Evolutionary conservation across 768 basidiomycete species (phyloP).

Genomic region (Lentinula aciculospora): DNA sequence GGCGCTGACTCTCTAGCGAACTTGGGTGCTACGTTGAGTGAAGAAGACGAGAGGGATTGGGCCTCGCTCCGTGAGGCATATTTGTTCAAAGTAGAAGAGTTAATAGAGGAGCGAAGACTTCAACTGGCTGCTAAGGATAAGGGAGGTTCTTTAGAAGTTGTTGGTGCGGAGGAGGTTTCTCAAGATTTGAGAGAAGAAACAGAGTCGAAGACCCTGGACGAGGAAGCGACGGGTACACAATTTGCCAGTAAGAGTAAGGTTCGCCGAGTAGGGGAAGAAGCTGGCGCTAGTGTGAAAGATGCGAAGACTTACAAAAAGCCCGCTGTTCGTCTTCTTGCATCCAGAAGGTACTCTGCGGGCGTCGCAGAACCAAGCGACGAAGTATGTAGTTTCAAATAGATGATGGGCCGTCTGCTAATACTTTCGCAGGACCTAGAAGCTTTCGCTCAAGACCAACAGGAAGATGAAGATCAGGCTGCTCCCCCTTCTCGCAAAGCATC

Average conservation of each 20-base stretch:
- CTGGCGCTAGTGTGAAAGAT: neutral
- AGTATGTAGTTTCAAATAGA: neutral
- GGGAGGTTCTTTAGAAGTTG: neutral
- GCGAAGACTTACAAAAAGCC: neutral
- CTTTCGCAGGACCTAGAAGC: neutral
- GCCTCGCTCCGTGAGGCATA: conserved; percentile 22
- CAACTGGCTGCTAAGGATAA: neutral
- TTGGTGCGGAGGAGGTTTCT: neutral
- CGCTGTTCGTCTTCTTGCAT: neutral
- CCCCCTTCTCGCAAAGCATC: neutral
- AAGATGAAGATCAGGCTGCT: neutral
- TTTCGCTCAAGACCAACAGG: neutral
- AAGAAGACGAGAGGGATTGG: conserved; percentile 57
- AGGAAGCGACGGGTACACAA: neutral
- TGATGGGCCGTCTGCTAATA: neutral
- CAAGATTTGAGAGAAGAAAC: neutral
- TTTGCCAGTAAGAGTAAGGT: neutral
- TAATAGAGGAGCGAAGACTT: conserved; percentile 1
- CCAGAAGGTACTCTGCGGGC: neutral
- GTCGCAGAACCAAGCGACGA: neutral
- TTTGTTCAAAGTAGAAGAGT: conserved; percentile 7
- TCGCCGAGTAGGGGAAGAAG: neutral
- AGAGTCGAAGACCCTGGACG: neutral
- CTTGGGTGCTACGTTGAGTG: conserved; percentile 38
- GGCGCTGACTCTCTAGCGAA: conserved; percentile 76